Conservation (phyloP, 2,329 filamentous ascomycete genomes). For the Neofusicoccum ribis region DNA sequence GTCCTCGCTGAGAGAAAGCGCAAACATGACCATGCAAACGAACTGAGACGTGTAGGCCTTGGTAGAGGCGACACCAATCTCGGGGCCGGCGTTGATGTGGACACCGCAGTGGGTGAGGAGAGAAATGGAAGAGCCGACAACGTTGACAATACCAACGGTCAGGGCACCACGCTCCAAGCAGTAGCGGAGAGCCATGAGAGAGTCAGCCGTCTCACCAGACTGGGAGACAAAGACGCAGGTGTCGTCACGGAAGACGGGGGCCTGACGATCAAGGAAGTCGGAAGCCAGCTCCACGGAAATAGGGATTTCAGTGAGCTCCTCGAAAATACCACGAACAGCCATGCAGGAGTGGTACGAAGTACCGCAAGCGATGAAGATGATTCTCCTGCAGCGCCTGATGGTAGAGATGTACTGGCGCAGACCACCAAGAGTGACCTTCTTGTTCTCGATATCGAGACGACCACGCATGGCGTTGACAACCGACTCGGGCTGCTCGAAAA, state of each 20-base stretch:
- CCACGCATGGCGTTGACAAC: constrained; percentile 99
- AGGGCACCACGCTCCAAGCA: constrained; percentile 96
- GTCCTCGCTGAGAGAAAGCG: constrained; percentile 92
- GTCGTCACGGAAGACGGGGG: constrained; percentile 98
- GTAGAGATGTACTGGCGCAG: constrained; percentile 94
- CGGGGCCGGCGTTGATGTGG: constrained; percentile 97
- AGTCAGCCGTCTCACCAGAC: constrained; percentile 97
- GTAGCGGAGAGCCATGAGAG: constrained; percentile 93
- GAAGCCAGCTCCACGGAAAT: constrained; percentile 96
- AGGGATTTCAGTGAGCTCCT: constrained; percentile 96
- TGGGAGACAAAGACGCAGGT: constrained; percentile 99
- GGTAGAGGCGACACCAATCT: constrained; percentile 98
- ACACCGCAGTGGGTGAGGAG: constrained; percentile 99
- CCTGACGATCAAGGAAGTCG: constrained; percentile 95
- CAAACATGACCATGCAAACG: constrained; percentile 99
- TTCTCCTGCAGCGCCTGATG: constrained; percentile 92
- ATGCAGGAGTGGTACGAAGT: constrained; percentile 99
- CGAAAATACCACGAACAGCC: constrained; percentile 96
- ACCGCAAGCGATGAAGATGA: constrained; percentile 99
- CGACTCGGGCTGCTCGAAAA: constrained; percentile 99
- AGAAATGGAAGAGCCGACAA: constrained; percentile 97
- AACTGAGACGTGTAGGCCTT: constrained; percentile 99
- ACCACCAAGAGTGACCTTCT: constrained; percentile 92
- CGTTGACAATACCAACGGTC: constrained; percentile 98
- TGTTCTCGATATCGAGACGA: constrained; percentile 89